Percentiles rank a stretch among this genome's conserved stretches.
phyloP scores from a whole-genome alignment of 345 rosid species.

The Lepidium sativum region DNA sequence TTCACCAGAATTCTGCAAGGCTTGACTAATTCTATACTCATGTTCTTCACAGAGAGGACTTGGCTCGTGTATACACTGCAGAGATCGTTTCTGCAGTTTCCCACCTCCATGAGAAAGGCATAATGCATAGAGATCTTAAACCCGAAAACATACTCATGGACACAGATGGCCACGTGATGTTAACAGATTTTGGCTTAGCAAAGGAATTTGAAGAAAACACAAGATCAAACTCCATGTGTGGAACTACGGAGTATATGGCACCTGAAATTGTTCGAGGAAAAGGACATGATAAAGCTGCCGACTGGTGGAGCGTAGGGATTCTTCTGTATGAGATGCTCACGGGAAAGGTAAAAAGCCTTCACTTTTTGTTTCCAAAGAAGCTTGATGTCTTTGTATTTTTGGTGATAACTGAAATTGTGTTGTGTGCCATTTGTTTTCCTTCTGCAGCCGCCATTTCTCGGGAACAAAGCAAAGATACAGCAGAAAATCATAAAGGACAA shows the following conservation, averaged over 20 bases:
- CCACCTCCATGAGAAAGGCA: conserved; percentile 90
- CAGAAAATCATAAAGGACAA: conserved; percentile 76
- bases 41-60: conserved; percentile 59
- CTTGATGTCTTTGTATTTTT: neutral
- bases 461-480: conserved; percentile 60
- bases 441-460: conserved; percentile 74
- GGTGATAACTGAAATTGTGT: neutral
- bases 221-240: conserved; percentile 88
- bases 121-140: conserved; percentile 97
- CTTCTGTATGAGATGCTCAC: conserved; percentile 91
- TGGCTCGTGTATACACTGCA: conserved; percentile 86
- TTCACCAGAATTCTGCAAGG: neutral
- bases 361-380: neutral
- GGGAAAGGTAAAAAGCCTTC: conserved; percentile 44
- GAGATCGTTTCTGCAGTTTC: conserved; percentile 85
- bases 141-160: conserved; percentile 91
- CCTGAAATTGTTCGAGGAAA: conserved; percentile 86
- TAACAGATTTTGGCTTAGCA: conserved; percentile 92
- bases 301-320: conserved; percentile 98
- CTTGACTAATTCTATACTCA: conserved; percentile 14
- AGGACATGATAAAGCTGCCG: conserved; percentile 93
- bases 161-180: conserved; percentile 83
- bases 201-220: conserved; percentile 75
- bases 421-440: neutral
- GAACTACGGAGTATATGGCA: conserved; percentile 93